Base-by-base conservation (phyloP, 2,329 filamentous ascomycete species). In the Thielaviopsis punctulata region DNA sequence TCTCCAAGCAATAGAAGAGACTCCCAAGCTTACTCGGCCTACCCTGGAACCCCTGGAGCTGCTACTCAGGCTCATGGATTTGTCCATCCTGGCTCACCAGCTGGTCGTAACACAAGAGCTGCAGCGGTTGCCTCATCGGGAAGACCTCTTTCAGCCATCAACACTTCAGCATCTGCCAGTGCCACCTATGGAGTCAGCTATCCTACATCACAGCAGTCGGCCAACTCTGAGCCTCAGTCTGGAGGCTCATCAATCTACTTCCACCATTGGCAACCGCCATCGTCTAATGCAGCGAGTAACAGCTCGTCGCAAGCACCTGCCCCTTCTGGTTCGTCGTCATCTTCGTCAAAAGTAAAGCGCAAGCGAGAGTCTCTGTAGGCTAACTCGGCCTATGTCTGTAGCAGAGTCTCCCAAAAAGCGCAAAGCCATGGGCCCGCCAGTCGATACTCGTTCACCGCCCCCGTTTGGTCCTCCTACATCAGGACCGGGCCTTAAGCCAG, bases 181-280 rank as follows among this genome's bases (percentile, higher is more conserved):
- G 30, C 30, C n/a, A 9, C 53, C 39, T 45, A 56, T 49, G 15
- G 49, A 27, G 27, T 43, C 30, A 24, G 12, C 43, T 48, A 52
- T 41, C 24, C 45, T 39, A n/a, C 53, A 24, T n/a, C 49, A 51
- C 73, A 27, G 56, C 52, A 41, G 75, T 55, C 77, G 80, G 59
- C 75, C 83, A 58, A 77, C 80, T 57, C 75, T 79, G 18, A 86
- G 84, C 41, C 80, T 83, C 55, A 57, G 21, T 52, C 55, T 18
- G 54, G 55, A 0, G 33, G 39, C 23, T 33, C 49, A 25, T 84
- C 82, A 21, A 84, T 94, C 47, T 92, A 86, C 65, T 95, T 95
- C 64, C 86, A 94, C 62, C 86, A 94, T 63, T 95, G 88, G 87
- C 84, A 90, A 55, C 88, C 88, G 45, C 88, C 88, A 13, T 76